These are phyloP conservation scores for Citrus sinensis DNA, from an alignment of 345 rosid species.

Conservation along the genomic window DVS_A1.0 CM039165.1:25931001-25931500, in stretches of 20 bases:
- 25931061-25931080: too few relatives aligned
- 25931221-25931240: conserved; percentile 14
- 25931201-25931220: conserved; percentile 9
- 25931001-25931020: too few relatives aligned
- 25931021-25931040: too few relatives aligned
- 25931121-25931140: too few relatives aligned
- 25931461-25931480: neutral
- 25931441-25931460: neutral
- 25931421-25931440: neutral
- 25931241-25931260: conserved; percentile 24
- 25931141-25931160: too few relatives aligned
- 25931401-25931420: neutral
- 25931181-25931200: neutral
- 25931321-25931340: conserved; percentile 5
- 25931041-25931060: too few relatives aligned
- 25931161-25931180: conserved; percentile 7
- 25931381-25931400: neutral
- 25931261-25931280: conserved; percentile 7
- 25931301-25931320: conserved; percentile 5
- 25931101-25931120: too few relatives aligned
- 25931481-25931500: neutral
- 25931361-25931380: neutral
- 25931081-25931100: too few relatives aligned
- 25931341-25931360: conserved; percentile 23
- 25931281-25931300: conserved; percentile 7